Evolutionary conservation across 2,329 filamentous ascomycete genomes (phyloP).

Genomic region (Botrytis squamosa): DNA sequence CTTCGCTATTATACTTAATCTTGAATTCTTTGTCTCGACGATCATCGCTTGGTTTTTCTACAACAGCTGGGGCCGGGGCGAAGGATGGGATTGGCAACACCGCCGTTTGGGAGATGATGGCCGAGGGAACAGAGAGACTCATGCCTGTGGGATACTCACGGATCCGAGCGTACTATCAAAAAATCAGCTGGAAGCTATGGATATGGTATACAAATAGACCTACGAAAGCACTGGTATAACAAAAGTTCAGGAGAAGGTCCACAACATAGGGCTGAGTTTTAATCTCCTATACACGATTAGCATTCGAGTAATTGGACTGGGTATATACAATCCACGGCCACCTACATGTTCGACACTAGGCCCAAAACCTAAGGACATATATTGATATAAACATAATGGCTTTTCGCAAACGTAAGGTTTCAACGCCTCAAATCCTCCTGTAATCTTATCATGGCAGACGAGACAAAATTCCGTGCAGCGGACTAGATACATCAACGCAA

Average conservation of each 20-base stretch:
- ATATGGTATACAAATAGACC: slow-evolving; percentile 14
- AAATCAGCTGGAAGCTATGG: slow-evolving; percentile 7
- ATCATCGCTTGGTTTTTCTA: neutral
- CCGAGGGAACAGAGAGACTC: slow-evolving; percentile 36
- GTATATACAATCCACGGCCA: neutral
- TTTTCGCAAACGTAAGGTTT: slow-evolving; percentile 79
- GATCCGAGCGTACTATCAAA: slow-evolving; percentile 25
- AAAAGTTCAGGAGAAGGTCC: slow-evolving; percentile 80
- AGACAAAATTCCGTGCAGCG: slow-evolving; percentile 85
- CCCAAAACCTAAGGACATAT: slow-evolving; percentile 81
- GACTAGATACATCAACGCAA: slow-evolving; percentile 72
- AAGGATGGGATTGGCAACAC: neutral
- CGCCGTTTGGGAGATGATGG: slow-evolving; percentile 16
- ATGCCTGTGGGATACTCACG: slow-evolving; percentile 40
- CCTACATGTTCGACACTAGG: slow-evolving; percentile 70
- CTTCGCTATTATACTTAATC: slow-evolving; percentile 29
- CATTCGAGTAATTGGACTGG: neutral
- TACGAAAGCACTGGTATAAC: slow-evolving; percentile 53
- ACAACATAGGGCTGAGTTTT: slow-evolving; percentile 76
- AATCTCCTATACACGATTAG: slow-evolving; percentile 56
- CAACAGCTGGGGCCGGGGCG: neutral
- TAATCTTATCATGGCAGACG: slow-evolving; percentile 72
- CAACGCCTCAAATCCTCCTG: slow-evolving; percentile 63
- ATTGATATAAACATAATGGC: slow-evolving; percentile 79
- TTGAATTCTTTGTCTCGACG: slow-evolving; percentile 8